Base-by-base conservation (phyloP, 345 rosid genomes). In the Jatropha curcas region DNA sequence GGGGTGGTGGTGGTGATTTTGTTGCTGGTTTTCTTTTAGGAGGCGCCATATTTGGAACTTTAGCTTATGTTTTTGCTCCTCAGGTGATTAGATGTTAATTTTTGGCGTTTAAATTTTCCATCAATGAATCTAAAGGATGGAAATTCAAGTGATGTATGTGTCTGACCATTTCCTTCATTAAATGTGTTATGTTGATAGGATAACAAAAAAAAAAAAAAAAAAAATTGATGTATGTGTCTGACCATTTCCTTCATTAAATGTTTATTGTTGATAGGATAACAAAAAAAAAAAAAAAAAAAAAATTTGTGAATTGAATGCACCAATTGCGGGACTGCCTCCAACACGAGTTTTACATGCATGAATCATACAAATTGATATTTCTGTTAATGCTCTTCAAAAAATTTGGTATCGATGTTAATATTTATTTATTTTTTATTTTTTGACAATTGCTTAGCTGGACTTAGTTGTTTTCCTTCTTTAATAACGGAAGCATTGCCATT, bases 11-110 rank as follows among this genome's bases (percentile, higher is more conserved):
- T 35, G 7, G 79, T 77, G 97, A 90, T 76, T 94, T 94, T 86
- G 69, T 84, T 19, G 93, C 97, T 67, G 97, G 98, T 67, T 94
- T 94, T 80, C 82, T 94, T 59, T 70, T 94, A 73, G 97, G 97
- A 52, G 98, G 97, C 52, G 97, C 97, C 28, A 71, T 94, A 37
- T 89, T 84, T 76, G 98, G 97, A 75, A 86, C 95, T 19, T 72
- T 88, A 55, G 91, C 91, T 0, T 94, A 93, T 79, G 48, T 87
- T 65, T 92, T 87, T 81, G 94, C 98, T 61, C 97, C 98, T 30
- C 97, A 92, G 97, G 97, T 94, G 65, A 66, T 65, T 73, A 37
- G 51, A 65, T 72, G 57, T 64, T 61, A 62, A 51, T 67, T 45
- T 61, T 71, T 64, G 55, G 46, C 37, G 25, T 20, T 57, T 62